Evolutionary conservation across 805 yeast genomes (phyloP), one percentile per base, ranked within the genome.

Genomic region (Saccharomycopsis guyanensis): DNA sequence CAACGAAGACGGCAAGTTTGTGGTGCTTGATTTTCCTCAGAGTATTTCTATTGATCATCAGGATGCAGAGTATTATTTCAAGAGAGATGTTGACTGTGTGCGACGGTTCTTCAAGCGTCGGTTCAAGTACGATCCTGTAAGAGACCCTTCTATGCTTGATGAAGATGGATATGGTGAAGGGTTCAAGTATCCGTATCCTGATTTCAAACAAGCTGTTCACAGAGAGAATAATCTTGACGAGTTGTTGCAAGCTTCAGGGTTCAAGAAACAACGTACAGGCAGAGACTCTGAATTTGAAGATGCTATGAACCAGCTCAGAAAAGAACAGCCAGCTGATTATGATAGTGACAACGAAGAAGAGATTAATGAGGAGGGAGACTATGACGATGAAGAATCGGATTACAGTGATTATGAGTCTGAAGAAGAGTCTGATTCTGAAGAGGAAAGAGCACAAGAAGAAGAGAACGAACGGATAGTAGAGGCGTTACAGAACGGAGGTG

Each of bases 21-120:
- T 89, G 18, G 96, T 93, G 23, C 91, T 93, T 57, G 99, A 93
- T 71, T 93, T 93, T 71, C 99, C 99, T 2, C 99, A 93, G 65
- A 91, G 97, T 77, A 84, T 93, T 15, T 86, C 96, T 19, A 85
- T 86, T 39, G 89, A 84, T 54, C 99, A 93, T 60, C 72, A 70
- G 2, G 96, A 93, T 61, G 97, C 97, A 4, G 82, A 82, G 52
- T 75, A 72, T 47, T 89, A 86, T 62, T 93, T 93, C 64, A 78
- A 86, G 56, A 75, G 99, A 66, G 99, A 93, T 65, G 94, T 93
- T 20, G 85, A 86, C 47, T 89, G 97, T 63, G 80, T 93, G 45
- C 73, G 88, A 52, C 71, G 80, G 39, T 93, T 91, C 59, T 93
- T 93, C 66, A 79, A 72, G 50, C 79, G 78, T 61, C 84, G 84